Evolutionary conservation across 2,329 filamentous ascomycete species (phyloP).

Genomic region (Penicillium sp.): DNA sequence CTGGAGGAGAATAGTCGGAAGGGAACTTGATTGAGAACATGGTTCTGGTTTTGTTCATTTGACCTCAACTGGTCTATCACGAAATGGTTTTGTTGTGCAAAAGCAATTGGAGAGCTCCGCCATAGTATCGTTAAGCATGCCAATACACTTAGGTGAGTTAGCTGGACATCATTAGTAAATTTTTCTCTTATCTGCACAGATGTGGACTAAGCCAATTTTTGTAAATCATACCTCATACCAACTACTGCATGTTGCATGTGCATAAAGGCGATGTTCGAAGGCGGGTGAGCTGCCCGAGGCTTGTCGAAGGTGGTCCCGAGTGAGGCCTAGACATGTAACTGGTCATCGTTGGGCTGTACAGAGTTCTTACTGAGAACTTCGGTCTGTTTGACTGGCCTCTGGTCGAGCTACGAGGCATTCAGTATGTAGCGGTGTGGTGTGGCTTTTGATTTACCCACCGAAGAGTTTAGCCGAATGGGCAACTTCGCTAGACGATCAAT

Average conservation of each 20-base stretch:
- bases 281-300: background rate
- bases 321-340: background rate
- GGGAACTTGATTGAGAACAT: background rate
- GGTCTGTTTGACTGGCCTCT: background rate
- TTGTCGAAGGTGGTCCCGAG: background rate
- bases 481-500: background rate
- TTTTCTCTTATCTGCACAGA: background rate
- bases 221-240: background rate
- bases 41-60: background rate
- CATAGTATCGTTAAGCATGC: background rate
- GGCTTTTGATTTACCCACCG: background rate
- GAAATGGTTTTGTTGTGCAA: background rate
- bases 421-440: background rate
- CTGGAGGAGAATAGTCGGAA: background rate
- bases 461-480: background rate
- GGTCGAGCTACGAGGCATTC: background rate
- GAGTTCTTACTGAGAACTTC: too few species aligned
- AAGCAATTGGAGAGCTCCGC: background rate
- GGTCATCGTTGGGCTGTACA: background rate
- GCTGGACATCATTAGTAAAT: background rate
- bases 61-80: background rate
- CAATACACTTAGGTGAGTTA: background rate
- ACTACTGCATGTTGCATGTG: background rate
- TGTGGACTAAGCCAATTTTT: background rate
- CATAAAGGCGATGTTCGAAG: background rate